These are phyloP conservation scores for Phylloporus arenicola DNA, from an alignment of 768 basidiomycete species.

Conservation along the genomic window DNA sequence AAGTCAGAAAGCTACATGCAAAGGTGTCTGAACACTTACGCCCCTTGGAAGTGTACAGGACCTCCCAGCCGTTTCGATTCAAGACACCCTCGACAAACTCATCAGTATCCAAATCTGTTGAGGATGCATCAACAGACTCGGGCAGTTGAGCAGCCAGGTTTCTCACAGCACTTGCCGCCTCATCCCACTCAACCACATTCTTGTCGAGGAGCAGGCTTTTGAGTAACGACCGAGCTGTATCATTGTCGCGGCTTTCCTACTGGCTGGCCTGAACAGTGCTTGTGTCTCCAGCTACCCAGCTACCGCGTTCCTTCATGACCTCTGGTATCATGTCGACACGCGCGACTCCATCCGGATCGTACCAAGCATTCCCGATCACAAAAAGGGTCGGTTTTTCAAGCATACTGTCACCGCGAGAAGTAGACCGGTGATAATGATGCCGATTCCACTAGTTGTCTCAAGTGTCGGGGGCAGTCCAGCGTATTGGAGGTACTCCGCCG, in stretches of 20 bases:
- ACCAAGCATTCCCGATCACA: constrained; percentile 37
- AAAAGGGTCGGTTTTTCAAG: constrained; percentile 20
- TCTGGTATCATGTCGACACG: constrained; percentile 34
- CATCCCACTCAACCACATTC: constrained; percentile 25
- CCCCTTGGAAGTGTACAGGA: constrained; percentile 37
- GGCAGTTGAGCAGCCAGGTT: constrained; percentile 17
- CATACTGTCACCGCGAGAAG: constrained; percentile 13
- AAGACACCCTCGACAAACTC: constrained; percentile 28
- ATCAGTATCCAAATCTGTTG: constrained; percentile 19
- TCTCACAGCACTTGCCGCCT: constrained; percentile 22
- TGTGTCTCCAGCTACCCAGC: constrained; percentile 17
- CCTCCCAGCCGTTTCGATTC: constrained; percentile 33
- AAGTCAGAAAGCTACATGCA: constrained; percentile 8
- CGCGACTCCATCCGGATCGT: constrained; percentile 32
- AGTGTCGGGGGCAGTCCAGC: constrained; percentile 25
- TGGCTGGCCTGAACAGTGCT: constrained; percentile 10
- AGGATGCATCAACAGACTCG: constrained; percentile 3
- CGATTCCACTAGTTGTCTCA: constrained; percentile 36
- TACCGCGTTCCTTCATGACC: constrained; percentile 21
- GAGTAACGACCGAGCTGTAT: constrained; percentile 11
- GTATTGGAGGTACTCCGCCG: constrained; percentile 37
- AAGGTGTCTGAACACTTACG: constrained; percentile 28
- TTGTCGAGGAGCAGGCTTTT: constrained; percentile 19
- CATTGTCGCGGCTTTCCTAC: constrained; percentile 9
- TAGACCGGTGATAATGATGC: constrained; percentile 22